Conservation (phyloP, 1,284 basidiomycete species). For the Malassezia japonica region DNA sequence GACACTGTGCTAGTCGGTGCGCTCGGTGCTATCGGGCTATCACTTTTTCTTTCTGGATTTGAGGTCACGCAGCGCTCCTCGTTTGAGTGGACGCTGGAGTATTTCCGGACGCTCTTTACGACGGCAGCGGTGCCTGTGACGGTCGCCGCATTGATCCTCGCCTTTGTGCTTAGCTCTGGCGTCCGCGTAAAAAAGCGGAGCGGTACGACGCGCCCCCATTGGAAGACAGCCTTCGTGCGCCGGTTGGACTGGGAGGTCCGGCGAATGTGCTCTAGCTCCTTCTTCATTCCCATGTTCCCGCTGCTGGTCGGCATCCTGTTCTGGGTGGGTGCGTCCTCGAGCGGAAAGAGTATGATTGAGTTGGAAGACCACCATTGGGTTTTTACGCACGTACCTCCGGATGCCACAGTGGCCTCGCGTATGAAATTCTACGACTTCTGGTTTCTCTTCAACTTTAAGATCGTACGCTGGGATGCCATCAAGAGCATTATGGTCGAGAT, state of each 20-base stretch:
- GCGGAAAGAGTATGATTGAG: background rate
- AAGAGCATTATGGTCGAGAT: constrained; percentile 1
- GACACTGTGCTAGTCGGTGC: constrained; percentile 8
- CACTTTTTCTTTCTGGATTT: constrained; percentile 4
- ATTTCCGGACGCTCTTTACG: constrained; percentile 2
- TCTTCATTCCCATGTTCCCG: constrained; percentile 1
- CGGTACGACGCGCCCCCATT: background rate
- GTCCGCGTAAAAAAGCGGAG: constrained; percentile 4
- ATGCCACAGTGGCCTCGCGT: background rate
- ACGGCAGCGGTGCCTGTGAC: background rate
- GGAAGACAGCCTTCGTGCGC: background rate
- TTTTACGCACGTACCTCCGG: constrained; percentile 2
- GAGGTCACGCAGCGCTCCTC: constrained; percentile 7
- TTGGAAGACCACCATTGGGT: constrained; percentile 9
- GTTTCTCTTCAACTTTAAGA: background rate
- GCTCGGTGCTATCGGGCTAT: constrained; percentile 5
- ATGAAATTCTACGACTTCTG: constrained; percentile 12
- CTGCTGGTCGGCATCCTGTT: background rate
- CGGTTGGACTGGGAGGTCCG: constrained; percentile 7
- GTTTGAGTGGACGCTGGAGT: constrained; percentile 1
- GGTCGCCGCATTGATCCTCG: background rate
- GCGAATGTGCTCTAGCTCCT: background rate
- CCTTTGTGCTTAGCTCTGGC: background rate
- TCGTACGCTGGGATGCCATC: constrained; percentile 4
- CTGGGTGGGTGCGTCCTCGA: constrained; percentile 1